Percentiles rank a stretch among this genome's conserved stretches.
Evolutionary conservation across 2,329 filamentous ascomycete genomes (phyloP).

Genomic region (Trichoderma harzianum): DNA sequence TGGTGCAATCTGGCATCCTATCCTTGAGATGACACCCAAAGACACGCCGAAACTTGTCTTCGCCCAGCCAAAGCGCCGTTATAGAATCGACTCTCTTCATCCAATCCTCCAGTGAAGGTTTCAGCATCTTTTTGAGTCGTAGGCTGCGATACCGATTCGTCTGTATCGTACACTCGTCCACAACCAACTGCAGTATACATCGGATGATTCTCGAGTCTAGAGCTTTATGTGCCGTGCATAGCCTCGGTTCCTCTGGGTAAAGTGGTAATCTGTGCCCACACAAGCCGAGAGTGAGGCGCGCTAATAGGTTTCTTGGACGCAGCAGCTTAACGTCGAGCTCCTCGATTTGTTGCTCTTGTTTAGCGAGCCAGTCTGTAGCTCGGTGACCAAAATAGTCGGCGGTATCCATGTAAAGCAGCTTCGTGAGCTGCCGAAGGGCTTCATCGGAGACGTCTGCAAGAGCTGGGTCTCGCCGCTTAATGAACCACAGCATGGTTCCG

Average conservation of each 20-base stretch:
- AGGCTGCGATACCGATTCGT: constrained; percentile 29
- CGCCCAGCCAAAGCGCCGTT: constrained; percentile 39
- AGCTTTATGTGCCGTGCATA: constrained; percentile 40
- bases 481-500: constrained; percentile 21
- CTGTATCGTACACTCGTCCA: constrained; percentile 39
- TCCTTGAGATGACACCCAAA: constrained; percentile 32
- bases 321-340: constrained; percentile 21
- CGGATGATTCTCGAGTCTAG: constrained; percentile 45
- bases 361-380: constrained; percentile 35
- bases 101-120: constrained; percentile 23
- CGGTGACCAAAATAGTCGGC: constrained; percentile 24
- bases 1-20: not conserved
- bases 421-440: constrained; percentile 33
- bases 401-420: constrained; percentile 37
- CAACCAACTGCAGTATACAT: constrained; percentile 41
- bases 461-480: constrained; percentile 18
- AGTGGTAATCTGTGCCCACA: constrained; percentile 24
- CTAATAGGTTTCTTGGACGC: constrained; percentile 29
- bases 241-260: constrained; percentile 30
- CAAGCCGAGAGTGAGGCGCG: constrained; percentile 33
- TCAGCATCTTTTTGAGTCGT: constrained; percentile 17
- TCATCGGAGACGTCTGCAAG: constrained; percentile 23
- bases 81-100: constrained; percentile 27
- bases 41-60: constrained; percentile 32
- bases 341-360: constrained; percentile 29